Evolutionary conservation across 192 early-diverging fungal species (phyloP).

Genomic region (Helicostylum pulchrum): DNA sequence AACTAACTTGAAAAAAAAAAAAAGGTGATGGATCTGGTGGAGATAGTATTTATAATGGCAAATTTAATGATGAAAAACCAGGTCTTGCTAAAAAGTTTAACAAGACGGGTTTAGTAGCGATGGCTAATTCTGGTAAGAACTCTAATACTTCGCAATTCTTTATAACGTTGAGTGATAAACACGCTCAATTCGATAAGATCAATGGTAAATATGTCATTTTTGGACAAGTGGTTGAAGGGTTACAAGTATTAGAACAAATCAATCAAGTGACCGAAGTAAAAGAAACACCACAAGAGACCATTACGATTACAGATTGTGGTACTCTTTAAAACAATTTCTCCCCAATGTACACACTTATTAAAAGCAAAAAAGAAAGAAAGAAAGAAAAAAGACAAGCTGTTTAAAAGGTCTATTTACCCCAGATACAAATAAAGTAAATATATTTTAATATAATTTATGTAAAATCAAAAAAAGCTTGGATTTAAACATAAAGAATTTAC

Average conservation of each 20-base stretch:
- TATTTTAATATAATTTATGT: neutral
- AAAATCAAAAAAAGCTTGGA: neutral
- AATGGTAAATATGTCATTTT: slow-evolving; percentile 68
- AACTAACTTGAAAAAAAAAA: neutral
- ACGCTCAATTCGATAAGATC: slow-evolving; percentile 36
- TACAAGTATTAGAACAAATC: slow-evolving; percentile 49
- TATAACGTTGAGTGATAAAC: slow-evolving; percentile 36
- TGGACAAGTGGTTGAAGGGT: slow-evolving; percentile 56
- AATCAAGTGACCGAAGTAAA: slow-evolving; percentile 24
- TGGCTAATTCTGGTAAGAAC: slow-evolving; percentile 64
- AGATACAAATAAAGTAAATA: neutral
- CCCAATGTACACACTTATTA: no score
- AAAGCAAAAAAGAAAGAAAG: no score
- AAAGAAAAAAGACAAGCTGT: no score
- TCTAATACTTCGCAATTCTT: slow-evolving; percentile 65
- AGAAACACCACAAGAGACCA: slow-evolving; percentile 22
- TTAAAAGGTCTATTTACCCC: no score
- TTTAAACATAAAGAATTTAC: slow-evolving; percentile 44
- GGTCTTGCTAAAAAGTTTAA: slow-evolving; percentile 30
- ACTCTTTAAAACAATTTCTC: no score
- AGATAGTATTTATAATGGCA: slow-evolving; percentile 55
- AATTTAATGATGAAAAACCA: slow-evolving; percentile 56
- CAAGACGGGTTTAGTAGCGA: slow-evolving; percentile 31
- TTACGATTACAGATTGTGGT: slow-evolving; percentile 27
- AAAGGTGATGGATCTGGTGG: slow-evolving; percentile 47